Evolutionary conservation across 2,329 filamentous ascomycete species (phyloP), one percentile per base, ranked within the genome.

Genomic region (Massarina eburnea): DNA sequence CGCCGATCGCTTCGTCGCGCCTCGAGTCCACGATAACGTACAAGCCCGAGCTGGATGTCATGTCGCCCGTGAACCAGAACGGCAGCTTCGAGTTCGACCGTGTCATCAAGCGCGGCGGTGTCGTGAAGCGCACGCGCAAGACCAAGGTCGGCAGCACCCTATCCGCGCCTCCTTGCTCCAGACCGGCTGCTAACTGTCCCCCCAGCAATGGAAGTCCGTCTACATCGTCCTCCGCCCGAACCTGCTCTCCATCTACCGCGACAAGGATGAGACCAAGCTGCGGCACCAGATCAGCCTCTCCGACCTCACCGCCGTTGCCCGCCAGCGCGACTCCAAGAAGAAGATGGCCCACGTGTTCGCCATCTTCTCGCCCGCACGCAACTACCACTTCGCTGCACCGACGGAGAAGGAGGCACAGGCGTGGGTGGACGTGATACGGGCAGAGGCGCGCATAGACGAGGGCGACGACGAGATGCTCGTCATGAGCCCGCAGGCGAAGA

Each of bases 31-130:
- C 54, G 49, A 61, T 57, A 39, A 46, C 52, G 12, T 46, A 52
- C 41, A 56, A 52, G 34, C 48, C 53, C 38, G 56, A 52, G 33
- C 49, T 54, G 37, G 83, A 88, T 54, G 78, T 84, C 14, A 84
- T 90, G 63, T 94, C 89, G 22, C 89, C 91, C 4, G 90, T 97
- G 54, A 95, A 92, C 66, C 86, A 95, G 71, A 91, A 95, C 71
- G 94, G 94, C 52, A 94, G 90, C 71, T 99, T 96, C 69, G 91
- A 94, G 64, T 95, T 95, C 64, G 94, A 99, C 71, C 86, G 91
- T 40, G 89, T 97, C 44, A 81, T 97, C 69, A 97, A 95, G 74
- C 84, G 86, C 46, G 91, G 92, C 48, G 87, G 86, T 57, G 84
- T 96, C 30, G 81, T 88, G 64, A 95, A 95, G 73, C 84, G 92